A percentile compares a stretch with the other conserved stretches of the same genome.
Conservation (phyloP, 805 yeast genomes). For the Teunomyces pallodes region DNA sequence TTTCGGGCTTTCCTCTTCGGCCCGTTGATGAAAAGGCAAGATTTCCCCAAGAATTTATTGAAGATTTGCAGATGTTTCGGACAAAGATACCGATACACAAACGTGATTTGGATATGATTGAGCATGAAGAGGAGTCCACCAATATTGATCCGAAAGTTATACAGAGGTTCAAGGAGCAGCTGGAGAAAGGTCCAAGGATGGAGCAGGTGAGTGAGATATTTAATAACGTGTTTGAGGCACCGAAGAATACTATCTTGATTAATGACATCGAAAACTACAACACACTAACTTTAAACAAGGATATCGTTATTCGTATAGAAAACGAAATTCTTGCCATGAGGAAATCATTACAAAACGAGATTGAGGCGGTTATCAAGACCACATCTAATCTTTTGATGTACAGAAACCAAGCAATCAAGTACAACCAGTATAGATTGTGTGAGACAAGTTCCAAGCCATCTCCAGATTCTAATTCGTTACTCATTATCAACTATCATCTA, state of each 20-base stretch:
- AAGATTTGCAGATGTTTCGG: constrained; percentile 32
- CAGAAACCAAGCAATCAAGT: constrained; percentile 24
- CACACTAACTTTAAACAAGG: constrained; percentile 16
- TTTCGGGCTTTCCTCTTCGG: constrained; percentile 38
- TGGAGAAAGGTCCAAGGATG: neutral
- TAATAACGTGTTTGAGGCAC: constrained; percentile 20
- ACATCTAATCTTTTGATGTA: constrained; percentile 19
- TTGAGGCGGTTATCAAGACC: constrained; percentile 24
- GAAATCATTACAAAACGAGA: constrained; percentile 28
- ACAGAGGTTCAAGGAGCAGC: constrained; percentile 1
- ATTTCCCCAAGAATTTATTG: constrained; percentile 39
- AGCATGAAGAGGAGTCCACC: constrained; percentile 15
- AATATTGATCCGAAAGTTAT: constrained; percentile 18
- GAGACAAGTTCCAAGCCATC: constrained; percentile 14
- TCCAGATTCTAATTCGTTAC: constrained; percentile 6
- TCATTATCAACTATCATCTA: constrained; percentile 19
- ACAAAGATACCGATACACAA: constrained; percentile 31
- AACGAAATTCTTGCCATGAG: constrained; percentile 29
- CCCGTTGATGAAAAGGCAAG: constrained; percentile 19
- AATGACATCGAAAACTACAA: constrained; percentile 30
- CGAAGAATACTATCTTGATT: constrained; percentile 25
- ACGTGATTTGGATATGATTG: constrained; percentile 35
- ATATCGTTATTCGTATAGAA: constrained; percentile 19
- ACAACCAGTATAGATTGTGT: constrained; percentile 32
- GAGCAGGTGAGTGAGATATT: constrained; percentile 13